Base-by-base conservation (phyloP, 768 basidiomycete genomes). In the Myochromella boudieri region DNA sequence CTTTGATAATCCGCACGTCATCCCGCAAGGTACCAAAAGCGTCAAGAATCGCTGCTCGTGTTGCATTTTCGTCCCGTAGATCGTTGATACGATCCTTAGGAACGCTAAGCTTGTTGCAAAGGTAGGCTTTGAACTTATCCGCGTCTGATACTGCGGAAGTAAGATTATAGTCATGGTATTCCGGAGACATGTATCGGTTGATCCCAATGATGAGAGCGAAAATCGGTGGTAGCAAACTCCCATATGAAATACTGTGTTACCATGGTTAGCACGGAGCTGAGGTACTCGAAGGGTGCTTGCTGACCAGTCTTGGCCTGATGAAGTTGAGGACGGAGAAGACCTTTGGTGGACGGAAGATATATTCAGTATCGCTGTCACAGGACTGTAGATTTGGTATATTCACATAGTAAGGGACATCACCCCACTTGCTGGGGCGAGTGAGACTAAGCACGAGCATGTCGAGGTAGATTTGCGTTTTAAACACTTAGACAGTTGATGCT, bases 81-180 rank as follows among this genome's bases (percentile, higher is more conserved):
- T 52, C 68, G 48, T 44, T 55, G 42, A 76, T 74, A 24, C 70
- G 63, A 17, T 52, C 20, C 4, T 29, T 9, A 3, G 70, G 63
- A 3, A 74, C 67, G 0, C 51, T 27, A 10, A 76, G 56, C 4
- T 49, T 44, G 1, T 55, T 41, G 24, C 48, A 46, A 12, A 77
- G 53, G 49, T 65, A 75, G 1, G 54, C 27, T 37, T 63, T 60
- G 37, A 77, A 61, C 6, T 63, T 61, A 44, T 70, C 58, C 0
- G 75, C 75, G 47, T 77, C 76, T 6, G 55, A 49, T 6, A 67
- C 67, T 5, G 73, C 73, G n/a, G 66, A 69, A 7, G 33, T 44
- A 38, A 76, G 67, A 37, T 65, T 54, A 4, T 4, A 2, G 6
- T 47, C 11, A 20, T 4, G 2, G 6, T 47, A 25, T 4, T 22